phyloP scores from a whole-genome alignment of 2,329 filamentous ascomycete genomes.

The Setomelanomma holmii region DNA sequence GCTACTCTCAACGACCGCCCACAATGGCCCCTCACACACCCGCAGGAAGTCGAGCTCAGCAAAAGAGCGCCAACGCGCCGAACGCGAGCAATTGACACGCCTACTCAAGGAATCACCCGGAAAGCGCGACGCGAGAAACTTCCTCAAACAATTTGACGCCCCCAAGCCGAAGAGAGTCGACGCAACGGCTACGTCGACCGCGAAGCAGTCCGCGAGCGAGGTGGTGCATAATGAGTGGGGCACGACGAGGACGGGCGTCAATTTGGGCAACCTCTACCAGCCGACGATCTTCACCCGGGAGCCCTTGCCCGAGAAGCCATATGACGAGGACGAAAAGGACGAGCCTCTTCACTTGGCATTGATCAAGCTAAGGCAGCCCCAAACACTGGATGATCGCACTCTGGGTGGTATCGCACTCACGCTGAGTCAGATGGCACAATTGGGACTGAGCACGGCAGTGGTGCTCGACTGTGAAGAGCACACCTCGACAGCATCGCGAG shows the following conservation, averaged over 20 bases:
- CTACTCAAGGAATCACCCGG: slow-evolving; percentile 87
- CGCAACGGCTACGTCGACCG: slow-evolving; percentile 9
- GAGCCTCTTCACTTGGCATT: slow-evolving; percentile 77
- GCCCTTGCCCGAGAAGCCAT: slow-evolving; percentile 49
- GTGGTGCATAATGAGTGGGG: slow-evolving; percentile 39
- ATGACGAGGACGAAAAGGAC: slow-evolving; percentile 23
- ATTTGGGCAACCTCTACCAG: slow-evolving; percentile 67
- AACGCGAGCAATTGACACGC: slow-evolving; percentile 46
- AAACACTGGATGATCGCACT: slow-evolving; percentile 71
- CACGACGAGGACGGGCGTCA: slow-evolving; percentile 60
- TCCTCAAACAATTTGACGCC: slow-evolving; percentile 81
- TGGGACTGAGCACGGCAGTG: slow-evolving; percentile 83
- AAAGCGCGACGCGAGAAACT: slow-evolving; percentile 89
- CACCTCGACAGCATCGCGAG: slow-evolving; percentile 36
- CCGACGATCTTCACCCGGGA: slow-evolving; percentile 66
- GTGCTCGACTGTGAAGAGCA: slow-evolving; percentile 75
- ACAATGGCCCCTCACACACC: slow-evolving; percentile 15
- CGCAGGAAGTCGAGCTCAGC: slow-evolving; percentile 35
- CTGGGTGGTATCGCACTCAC: slow-evolving; percentile 82
- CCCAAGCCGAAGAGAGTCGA: slow-evolving; percentile 31
- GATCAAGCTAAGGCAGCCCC: slow-evolving; percentile 80
- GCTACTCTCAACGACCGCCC: slow-evolving; percentile 19
- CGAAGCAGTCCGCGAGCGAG: slow-evolving; percentile 23
- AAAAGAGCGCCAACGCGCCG: slow-evolving; percentile 46
- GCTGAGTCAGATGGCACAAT: slow-evolving; percentile 78